Evolutionary conservation across 305 asterid genomes (phyloP).

Genomic region (Fraxinus velutina): DNA sequence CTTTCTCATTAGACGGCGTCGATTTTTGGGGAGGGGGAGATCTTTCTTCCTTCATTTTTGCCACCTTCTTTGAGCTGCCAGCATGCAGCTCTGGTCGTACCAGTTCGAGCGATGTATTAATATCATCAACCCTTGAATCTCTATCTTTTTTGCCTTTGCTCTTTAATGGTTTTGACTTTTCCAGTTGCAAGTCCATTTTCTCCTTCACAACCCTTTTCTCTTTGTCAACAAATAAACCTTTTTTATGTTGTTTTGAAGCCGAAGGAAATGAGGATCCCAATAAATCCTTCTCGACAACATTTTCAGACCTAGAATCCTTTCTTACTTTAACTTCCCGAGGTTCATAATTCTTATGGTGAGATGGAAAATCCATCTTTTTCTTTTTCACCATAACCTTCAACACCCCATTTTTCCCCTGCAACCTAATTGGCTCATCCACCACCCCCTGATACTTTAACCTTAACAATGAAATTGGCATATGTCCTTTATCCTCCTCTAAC

Average conservation of each 20-base stretch:
- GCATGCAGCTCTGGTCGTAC: constrained; percentile 52
- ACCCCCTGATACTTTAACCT: constrained; percentile 51
- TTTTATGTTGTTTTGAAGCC: constrained; percentile 36
- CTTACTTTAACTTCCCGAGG: constrained; percentile 45
- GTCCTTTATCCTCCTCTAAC: constrained; percentile 51
- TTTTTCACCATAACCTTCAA: constrained; percentile 90
- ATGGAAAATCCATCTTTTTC: constrained; percentile 49
- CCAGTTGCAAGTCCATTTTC: constrained; percentile 41
- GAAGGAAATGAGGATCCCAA: constrained; percentile 32
- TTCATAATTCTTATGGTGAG: constrained; percentile 36
- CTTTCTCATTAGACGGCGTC: constrained; percentile 38
- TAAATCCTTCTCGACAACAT: constrained; percentile 39
- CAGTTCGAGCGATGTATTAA: constrained; percentile 60
- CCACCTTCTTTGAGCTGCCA: constrained; percentile 50
- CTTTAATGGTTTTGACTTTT: constrained; percentile 31
- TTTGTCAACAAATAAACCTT: constrained; percentile 33
- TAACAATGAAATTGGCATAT: constrained; percentile 47
- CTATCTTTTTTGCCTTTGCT: constrained; percentile 38
- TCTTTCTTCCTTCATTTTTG: constrained; percentile 51
- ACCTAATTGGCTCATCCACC: constrained; percentile 56
- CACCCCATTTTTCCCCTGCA: constrained; percentile 96
- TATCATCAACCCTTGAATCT: constrained; percentile 42
- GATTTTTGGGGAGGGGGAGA: constrained; percentile 30
- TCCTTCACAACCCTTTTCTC: constrained; percentile 45
- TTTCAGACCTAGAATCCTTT: constrained; percentile 39